These are phyloP conservation scores for Spirogloea muscicola DNA, from an alignment of 139 green algal species.

Conservation along the genomic window DNA sequence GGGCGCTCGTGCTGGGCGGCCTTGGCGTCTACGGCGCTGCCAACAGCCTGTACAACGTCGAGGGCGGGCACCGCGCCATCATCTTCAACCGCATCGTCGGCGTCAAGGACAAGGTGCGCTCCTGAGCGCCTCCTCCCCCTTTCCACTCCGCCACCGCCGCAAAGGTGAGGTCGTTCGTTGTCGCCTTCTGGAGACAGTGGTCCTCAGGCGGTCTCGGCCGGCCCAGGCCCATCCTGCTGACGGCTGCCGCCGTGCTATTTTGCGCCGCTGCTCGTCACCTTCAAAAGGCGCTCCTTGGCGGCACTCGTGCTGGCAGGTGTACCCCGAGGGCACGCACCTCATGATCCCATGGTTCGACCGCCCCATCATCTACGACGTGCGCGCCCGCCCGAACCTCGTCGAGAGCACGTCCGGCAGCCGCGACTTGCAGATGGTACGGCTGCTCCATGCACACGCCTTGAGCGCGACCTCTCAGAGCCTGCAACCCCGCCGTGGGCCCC, in stretches of 20 bases:
- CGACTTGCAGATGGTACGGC: conserved; percentile 98
- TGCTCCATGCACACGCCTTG: too few relatives aligned
- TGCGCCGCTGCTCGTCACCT: neutral
- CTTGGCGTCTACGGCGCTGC: conserved; percentile 56
- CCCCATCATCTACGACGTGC: conserved; percentile 95
- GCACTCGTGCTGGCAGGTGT: conserved; percentile 65
- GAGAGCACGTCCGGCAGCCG: conserved; percentile 81
- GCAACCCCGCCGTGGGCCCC: too few relatives aligned
- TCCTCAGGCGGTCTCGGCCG: too few relatives aligned
- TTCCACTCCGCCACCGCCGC: too few relatives aligned
- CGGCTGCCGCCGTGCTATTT: neutral
- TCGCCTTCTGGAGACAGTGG: too few relatives aligned
- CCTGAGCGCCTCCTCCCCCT: neutral
- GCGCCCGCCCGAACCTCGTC: conserved; percentile 86
- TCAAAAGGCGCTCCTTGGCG: neutral
- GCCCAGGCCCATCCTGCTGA: too few relatives aligned
- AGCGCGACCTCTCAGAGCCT: too few relatives aligned
- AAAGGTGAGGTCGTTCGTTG: too few relatives aligned
- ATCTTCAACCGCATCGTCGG: conserved; percentile 95
- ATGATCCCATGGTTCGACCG: conserved; percentile 98
- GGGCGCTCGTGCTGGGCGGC: conserved; percentile 31
- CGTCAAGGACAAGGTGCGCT: conserved; percentile 81
- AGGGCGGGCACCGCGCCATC: conserved; percentile 95
- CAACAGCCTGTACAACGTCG: conserved; percentile 96
- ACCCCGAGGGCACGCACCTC: conserved; percentile 93